Percentiles rank a stretch among this genome's conserved stretches.
Evolutionary conservation across 345 rosid genomes (phyloP).

Genomic region (Gossypium australe): DNA sequence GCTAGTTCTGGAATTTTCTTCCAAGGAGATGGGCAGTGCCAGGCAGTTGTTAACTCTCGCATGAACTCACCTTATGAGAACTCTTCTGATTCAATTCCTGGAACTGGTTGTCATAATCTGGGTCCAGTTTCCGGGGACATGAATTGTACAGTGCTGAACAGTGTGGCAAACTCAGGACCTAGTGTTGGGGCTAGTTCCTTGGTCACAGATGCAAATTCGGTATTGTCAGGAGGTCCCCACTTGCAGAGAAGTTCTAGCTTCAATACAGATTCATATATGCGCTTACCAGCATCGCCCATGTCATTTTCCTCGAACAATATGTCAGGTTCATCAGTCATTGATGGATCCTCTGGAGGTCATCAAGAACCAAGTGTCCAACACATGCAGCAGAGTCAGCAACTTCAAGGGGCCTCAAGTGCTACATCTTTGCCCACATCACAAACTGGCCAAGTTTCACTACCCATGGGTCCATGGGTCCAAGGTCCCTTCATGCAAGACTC

Average conservation of each 20-base stretch:
- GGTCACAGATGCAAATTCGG: constrained; percentile 94
- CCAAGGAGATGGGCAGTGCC: constrained; percentile 94
- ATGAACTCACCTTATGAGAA: constrained; percentile 76
- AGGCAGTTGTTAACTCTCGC: constrained; percentile 77
- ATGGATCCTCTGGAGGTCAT: constrained; percentile 73
- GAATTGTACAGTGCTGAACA: constrained; percentile 71
- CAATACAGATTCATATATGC: constrained; percentile 88
- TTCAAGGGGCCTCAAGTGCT: constrained; percentile 68
- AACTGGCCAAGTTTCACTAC: constrained; percentile 51
- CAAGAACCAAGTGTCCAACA: constrained; percentile 63
- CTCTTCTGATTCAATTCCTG: constrained; percentile 67
- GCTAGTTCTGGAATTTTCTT: constrained; percentile 90
- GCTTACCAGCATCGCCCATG: constrained; percentile 92
- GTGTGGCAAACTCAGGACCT: constrained; percentile 81
- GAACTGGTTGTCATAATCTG: constrained; percentile 61
- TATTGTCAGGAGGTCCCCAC: constrained; percentile 77
- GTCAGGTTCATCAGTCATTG: constrained; percentile 81
- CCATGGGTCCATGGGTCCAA: constrained; percentile 53
- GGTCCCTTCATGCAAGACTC: constrained; percentile 75
- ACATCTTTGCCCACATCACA: constrained; percentile 65
- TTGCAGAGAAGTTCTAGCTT: constrained; percentile 95
- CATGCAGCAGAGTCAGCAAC: constrained; percentile 45
- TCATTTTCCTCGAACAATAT: constrained; percentile 88
- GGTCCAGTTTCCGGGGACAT: constrained; percentile 77
- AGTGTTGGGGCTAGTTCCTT: constrained; percentile 92